Percentiles rank a stretch among this genome's conserved stretches.
These are phyloP conservation scores for Neurospora intermedia DNA, from an alignment of 495 filamentous ascomycete species.

Conservation along the genomic window DNA sequence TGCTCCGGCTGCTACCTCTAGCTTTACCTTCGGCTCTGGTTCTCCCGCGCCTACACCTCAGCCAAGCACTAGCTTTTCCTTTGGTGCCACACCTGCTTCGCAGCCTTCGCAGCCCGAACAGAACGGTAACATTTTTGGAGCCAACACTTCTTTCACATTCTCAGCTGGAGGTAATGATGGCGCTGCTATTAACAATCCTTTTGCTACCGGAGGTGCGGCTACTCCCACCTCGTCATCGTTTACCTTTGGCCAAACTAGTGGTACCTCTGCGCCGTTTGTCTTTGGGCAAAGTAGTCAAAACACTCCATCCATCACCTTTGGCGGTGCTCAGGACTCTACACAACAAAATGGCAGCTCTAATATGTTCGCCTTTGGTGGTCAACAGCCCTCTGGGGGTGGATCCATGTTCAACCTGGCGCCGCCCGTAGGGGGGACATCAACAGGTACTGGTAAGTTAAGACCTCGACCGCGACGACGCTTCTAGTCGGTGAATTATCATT, in stretches of 20 bases:
- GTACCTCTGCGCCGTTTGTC: constrained; percentile 14
- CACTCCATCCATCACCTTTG: constrained; percentile 22
- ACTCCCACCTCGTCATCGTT: constrained; percentile 25
- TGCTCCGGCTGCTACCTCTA: neutral
- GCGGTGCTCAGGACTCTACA: constrained; percentile 12
- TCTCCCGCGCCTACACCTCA: constrained; percentile 20
- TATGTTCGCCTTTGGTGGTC: constrained; percentile 18
- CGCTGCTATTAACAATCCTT: constrained; percentile 31
- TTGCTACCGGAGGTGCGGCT: constrained; percentile 19
- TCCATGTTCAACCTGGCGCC: constrained; percentile 24
- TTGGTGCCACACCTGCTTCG: constrained; percentile 2
- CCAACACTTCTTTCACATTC: constrained; percentile 29
- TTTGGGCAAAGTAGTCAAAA: constrained; percentile 13
- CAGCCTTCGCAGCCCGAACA: constrained; percentile 5
- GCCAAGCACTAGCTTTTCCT: constrained; percentile 15
- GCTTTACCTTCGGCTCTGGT: constrained; percentile 16
- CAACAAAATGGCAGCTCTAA: constrained; percentile 1
- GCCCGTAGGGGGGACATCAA: constrained; percentile 27
- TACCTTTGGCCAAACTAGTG: constrained; percentile 24
- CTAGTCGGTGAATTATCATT: constrained; percentile 7
- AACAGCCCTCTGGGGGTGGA: constrained; percentile 14
- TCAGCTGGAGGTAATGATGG: constrained; percentile 20
- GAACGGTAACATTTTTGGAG: constrained; percentile 14
- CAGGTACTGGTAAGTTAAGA: constrained; percentile 33
- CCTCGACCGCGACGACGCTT: constrained; percentile 1